These are phyloP conservation scores for Phytophthora rubi DNA, from an alignment of 352 stramenopile genomes.

Conservation along the genomic window DNA sequence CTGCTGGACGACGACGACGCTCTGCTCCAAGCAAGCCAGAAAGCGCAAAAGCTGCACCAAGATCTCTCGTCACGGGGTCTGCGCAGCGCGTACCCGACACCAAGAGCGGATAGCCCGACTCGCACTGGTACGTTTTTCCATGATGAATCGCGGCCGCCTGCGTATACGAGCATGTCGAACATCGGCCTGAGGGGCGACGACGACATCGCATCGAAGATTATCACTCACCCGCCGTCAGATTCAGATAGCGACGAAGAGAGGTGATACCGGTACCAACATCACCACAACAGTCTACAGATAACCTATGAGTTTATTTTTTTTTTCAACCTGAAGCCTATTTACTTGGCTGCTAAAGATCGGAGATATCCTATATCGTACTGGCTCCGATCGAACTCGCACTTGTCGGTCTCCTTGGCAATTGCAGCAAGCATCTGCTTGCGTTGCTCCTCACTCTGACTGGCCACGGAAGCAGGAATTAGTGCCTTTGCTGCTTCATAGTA, in stretches of 20 bases:
- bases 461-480: conserved; percentile 8
- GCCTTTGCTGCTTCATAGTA: conserved; percentile 32
- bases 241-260: conserved; percentile 17
- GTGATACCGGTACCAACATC: not conserved
- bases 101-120: conserved; percentile 10
- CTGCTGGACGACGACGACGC: conserved; percentile 58
- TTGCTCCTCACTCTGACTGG: conserved; percentile 7
- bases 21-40: conserved; percentile 50
- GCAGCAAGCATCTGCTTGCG: conserved; percentile 22
- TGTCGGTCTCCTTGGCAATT: conserved; percentile 60
- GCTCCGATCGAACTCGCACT: conserved; percentile 65
- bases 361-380: conserved; percentile 69
- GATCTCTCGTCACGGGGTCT: conserved; percentile 60
- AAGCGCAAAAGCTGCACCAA: conserved; percentile 63
- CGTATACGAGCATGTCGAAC: conserved; percentile 46
- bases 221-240: conserved; percentile 48
- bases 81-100: conserved; percentile 36
- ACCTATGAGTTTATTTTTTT: conserved; percentile 7
- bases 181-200: conserved; percentile 26
- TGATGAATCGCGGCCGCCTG: conserved; percentile 27
- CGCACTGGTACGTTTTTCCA: conserved; percentile 15
- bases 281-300: not conserved
- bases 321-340: not conserved
- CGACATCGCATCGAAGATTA: conserved; percentile 50
- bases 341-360: conserved; percentile 33